A percentile compares a stretch with the other conserved stretches of the same genome.
These are phyloP conservation scores for Pisolithus orientalis DNA, from an alignment of 768 basidiomycete genomes.

Conservation along the genomic window DNA sequence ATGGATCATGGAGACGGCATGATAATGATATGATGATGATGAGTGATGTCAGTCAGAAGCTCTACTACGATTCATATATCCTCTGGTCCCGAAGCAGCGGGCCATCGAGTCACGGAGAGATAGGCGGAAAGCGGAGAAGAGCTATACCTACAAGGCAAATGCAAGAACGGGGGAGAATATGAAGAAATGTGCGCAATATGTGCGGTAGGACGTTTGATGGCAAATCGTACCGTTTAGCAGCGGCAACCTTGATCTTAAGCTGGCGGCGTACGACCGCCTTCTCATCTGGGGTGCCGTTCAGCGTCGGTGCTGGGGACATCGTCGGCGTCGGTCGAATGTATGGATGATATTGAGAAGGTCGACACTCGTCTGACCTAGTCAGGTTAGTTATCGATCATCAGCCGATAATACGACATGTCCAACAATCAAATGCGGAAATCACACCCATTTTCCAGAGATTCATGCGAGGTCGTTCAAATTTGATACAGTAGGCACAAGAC, in stretches of 20 bases:
- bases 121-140: slow-evolving; percentile 9
- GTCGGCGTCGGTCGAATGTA: background rate
- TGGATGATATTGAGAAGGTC: background rate
- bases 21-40: background rate
- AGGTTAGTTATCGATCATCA: slow-evolving; percentile 2
- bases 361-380: too few relatives aligned
- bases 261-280: slow-evolving; percentile 45
- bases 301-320: slow-evolving; percentile 9
- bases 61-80: background rate
- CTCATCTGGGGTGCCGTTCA: slow-evolving; percentile 9
- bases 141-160: background rate
- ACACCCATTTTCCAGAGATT: background rate
- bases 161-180: background rate
- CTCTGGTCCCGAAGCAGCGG: background rate
- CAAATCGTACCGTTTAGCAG: slow-evolving; percentile 50
- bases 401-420: background rate
- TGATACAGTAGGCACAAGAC: slow-evolving; percentile 9
- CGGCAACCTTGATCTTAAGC: slow-evolving; percentile 72
- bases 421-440: slow-evolving; percentile 2
- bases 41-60: background rate
- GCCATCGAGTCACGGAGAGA: slow-evolving; percentile 2
- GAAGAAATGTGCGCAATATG: background rate
- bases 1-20: background rate
- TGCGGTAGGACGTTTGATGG: background rate
- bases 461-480: background rate